Percentiles rank a stretch among this genome's conserved stretches.
Conservation (phyloP, 1,284 basidiomycete species). For the Pyrrhoderma lamaoense region DNA sequence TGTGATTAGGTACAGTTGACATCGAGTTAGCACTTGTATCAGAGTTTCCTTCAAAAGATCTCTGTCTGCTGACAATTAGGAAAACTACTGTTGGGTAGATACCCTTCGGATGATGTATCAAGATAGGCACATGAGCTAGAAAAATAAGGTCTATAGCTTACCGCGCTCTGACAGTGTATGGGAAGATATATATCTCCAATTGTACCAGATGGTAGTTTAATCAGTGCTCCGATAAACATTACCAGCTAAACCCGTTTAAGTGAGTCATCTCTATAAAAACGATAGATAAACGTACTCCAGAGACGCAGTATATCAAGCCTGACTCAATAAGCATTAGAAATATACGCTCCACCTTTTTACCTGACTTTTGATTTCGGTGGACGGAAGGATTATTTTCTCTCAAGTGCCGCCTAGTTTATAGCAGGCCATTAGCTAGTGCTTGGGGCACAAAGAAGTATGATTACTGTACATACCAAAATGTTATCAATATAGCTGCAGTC, state of each 20-base stretch:
- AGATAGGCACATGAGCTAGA: background rate
- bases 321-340: slow-evolving; percentile 1
- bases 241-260: background rate
- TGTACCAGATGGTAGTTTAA: slow-evolving; percentile 3
- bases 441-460: background rate
- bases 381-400: background rate
- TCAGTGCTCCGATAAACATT: background rate
- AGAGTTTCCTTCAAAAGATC: slow-evolving; percentile 1
- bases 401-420: background rate
- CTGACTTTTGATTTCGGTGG: background rate
- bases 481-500: slow-evolving; percentile 1
- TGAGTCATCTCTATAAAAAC: too few species aligned
- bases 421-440: background rate
- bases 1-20: background rate
- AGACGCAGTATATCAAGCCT: slow-evolving; percentile 2
- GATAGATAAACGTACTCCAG: slow-evolving; percentile 3
- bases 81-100: slow-evolving; percentile 5
- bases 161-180: slow-evolving; percentile 1
- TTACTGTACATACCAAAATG: background rate
- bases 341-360: slow-evolving; percentile 5
- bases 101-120: background rate
- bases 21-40: background rate
- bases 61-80: background rate
- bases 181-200: slow-evolving; percentile 3
- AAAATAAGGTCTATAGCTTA: background rate